Evolutionary conservation across 371 early-diverging fungal genomes (phyloP), one percentile per base, ranked within the genome.

Genomic region (Apophysomyces sp.): DNA sequence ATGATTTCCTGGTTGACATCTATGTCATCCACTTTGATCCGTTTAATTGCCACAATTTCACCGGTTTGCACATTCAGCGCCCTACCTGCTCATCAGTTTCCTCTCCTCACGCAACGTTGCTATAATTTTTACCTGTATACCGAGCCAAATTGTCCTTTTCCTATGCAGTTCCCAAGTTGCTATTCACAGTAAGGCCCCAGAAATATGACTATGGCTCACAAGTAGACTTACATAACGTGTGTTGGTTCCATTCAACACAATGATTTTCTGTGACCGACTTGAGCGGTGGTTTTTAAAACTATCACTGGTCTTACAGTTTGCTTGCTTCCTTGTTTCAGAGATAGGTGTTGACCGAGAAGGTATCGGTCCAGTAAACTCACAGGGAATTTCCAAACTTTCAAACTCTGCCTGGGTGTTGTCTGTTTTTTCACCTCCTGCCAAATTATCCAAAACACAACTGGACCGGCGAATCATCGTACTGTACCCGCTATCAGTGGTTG

Each of bases 161-260:
- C 95, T 40, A 95, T 90, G 60, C 92, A 93, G 65, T 93, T 89
- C 4, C 94, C 94, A 8, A 92, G 83, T 73, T 91, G 89, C 78
- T 84, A 69, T 29, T 44, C 7, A 27, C 24, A 40, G 34, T 39
- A 52, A 41, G n/a, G n/a, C 13, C 27, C n/a, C 16, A 44, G 11
- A 28, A n/a, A 51, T 1, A 44, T 5, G 39, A 31, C n/a, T n/a
- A 9, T 49, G 18, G 11, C 4, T 21, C 21, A 8, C 8, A 18
- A 11, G 31, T 16, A 52, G 54, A 57, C 64, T 53, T 63, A 63
- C 64, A 41, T 56, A 63, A 16, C 41, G 39, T 0, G 64, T 41
- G 11, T 29, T 40, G 13, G 52, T 21, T 29, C 52, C 21, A 21
- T 44, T 21, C 49, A 44, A 11, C 27, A 44, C 8, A 4, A 44